Percentiles rank a stretch among this genome's conserved stretches.
These are phyloP conservation scores for Heterobasidion occidentale DNA, from an alignment of 1,284 basidiomycete genomes.

Conservation along the genomic window DNA sequence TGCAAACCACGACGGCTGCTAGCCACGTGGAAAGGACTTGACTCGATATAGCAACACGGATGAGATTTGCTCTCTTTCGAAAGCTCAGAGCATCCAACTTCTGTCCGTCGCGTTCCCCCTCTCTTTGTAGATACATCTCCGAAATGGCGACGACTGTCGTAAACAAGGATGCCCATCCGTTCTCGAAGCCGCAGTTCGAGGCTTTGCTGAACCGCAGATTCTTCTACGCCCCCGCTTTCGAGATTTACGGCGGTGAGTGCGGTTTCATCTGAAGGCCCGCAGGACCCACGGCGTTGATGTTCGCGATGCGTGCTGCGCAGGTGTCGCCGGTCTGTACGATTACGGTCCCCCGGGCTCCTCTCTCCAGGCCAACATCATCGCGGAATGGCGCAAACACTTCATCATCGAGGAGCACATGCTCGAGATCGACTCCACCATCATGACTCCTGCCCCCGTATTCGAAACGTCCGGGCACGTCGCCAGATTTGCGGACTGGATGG, in stretches of 20 bases:
- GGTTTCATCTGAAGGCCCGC: background rate
- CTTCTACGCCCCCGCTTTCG: conserved; percentile 98
- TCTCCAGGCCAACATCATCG: conserved; percentile 94
- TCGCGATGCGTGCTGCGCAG: conserved; percentile 27
- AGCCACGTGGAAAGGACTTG: background rate
- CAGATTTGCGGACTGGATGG: conserved; percentile 99
- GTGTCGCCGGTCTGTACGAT: conserved; percentile 94
- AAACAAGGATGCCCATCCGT: conserved; percentile 83
- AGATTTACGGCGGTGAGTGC: conserved; percentile 89
- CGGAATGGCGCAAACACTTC: conserved; percentile 97
- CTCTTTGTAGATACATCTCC: conserved; percentile 4
- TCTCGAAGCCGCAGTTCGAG: conserved; percentile 86
- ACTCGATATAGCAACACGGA: conserved; percentile 1
- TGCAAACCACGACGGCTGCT: too few species aligned
- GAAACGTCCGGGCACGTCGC: conserved; percentile 98
- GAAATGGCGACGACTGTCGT: conserved; percentile 18
- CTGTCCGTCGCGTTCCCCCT: background rate
- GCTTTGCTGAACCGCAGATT: conserved; percentile 87
- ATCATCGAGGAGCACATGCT: conserved; percentile 99
- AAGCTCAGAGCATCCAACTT: background rate
- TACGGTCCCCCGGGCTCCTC: conserved; percentile 94
- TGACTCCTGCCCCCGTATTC: conserved; percentile 93
- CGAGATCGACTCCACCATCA: conserved; percentile 96
- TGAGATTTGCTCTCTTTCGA: conserved; percentile 2
- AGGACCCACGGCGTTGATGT: background rate